Evolutionary conservation across 2,329 filamentous ascomycete species (phyloP).

Genomic region (Coleophoma cylindrospora): DNA sequence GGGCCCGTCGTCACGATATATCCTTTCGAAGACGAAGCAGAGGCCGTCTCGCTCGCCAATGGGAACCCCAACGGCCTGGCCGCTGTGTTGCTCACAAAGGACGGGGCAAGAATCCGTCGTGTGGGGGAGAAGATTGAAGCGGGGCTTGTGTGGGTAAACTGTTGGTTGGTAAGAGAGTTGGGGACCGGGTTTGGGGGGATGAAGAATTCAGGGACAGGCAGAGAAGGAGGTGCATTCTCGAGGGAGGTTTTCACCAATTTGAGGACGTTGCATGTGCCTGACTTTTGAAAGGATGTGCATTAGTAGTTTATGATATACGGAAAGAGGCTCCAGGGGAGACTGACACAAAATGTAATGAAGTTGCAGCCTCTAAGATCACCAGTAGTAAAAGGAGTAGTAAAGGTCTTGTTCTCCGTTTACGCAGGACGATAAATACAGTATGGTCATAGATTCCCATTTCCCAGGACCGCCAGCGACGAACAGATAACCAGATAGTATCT

Average conservation of each 20-base stretch:
- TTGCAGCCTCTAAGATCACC: too few relatives aligned
- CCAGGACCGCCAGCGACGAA: too few relatives aligned
- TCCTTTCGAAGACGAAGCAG: conserved; percentile 45
- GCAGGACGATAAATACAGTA: too few relatives aligned
- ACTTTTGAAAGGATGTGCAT: too few relatives aligned
- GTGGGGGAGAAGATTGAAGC: conserved; percentile 28
- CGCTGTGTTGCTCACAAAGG: conserved; percentile 24
- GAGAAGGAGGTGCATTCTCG: conserved; percentile 28
- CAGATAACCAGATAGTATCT: too few relatives aligned
- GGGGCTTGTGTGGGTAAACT: conserved; percentile 29
- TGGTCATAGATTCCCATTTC: too few relatives aligned
- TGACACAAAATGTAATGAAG: too few relatives aligned
- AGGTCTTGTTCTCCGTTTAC: too few relatives aligned
- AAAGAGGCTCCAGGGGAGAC: too few relatives aligned
- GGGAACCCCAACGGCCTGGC: conserved; percentile 35
- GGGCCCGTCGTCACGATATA: conserved; percentile 53
- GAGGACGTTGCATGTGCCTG: conserved; percentile 24
- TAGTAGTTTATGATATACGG: too few relatives aligned
- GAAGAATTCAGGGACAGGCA: conserved; percentile 27
- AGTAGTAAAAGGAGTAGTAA: too few relatives aligned
- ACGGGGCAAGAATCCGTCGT: conserved; percentile 23
- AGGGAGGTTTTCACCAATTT: conserved; percentile 28
- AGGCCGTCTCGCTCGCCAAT: conserved; percentile 54
- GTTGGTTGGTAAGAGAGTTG: conserved; percentile 27
- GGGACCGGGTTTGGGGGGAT: conserved; percentile 30